These are phyloP conservation scores for Taiozyma sp. DNA, from an alignment of 1,139 yeast species.

Conservation along the genomic window DNA sequence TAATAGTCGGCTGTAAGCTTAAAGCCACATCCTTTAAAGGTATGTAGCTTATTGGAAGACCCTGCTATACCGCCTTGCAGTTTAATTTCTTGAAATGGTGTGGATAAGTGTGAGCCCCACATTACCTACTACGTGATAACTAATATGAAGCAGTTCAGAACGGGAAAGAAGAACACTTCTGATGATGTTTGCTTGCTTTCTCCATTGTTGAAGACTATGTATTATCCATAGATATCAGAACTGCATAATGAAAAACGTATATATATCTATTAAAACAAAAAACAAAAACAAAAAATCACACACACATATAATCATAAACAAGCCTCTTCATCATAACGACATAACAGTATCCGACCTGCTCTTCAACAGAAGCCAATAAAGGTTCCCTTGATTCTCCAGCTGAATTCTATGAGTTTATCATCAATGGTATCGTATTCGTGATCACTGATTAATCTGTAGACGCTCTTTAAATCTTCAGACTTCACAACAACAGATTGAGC, in stretches of 20 bases:
- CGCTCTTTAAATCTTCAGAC: constrained; percentile 10
- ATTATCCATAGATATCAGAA: neutral
- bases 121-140: neutral
- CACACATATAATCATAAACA: neutral
- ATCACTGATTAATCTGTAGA: constrained; percentile 16
- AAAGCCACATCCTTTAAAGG: too few species aligned
- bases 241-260: neutral
- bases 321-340: neutral
- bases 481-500: constrained; percentile 9
- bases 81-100: too few species aligned
- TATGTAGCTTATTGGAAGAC: too few species aligned
- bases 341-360: neutral
- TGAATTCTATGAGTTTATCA: constrained; percentile 14
- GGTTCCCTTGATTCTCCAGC: constrained; percentile 20
- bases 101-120: too few species aligned
- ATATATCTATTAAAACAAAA: neutral
- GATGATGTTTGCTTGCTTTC: neutral
- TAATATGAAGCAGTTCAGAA: neutral
- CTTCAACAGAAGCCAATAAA: constrained; percentile 7
- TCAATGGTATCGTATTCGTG: constrained; percentile 8
- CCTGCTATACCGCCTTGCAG: too few species aligned
- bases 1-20: too few species aligned
- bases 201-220: neutral
- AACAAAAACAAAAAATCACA: neutral
- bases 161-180: too few species aligned